Base-by-base conservation (phyloP, 805 yeast genomes). In the Yarrowia divulgata region DNA sequence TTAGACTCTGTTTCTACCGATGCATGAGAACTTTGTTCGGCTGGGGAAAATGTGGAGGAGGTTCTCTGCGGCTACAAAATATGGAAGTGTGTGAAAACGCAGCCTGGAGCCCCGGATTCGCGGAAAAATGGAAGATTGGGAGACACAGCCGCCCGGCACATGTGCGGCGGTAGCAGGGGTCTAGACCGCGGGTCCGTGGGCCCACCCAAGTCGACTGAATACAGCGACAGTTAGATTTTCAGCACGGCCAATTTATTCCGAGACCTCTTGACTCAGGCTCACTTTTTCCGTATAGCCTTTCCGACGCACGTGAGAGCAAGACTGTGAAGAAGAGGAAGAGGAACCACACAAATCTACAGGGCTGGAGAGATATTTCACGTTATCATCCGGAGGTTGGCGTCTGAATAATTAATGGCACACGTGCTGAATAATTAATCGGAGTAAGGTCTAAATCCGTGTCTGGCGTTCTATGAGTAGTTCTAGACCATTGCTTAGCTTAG, bases 251-350 rank as follows among this genome's bases (percentile, higher is more conserved):
- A 40, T 57, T 57, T 57, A 40, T 57, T 57, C 63, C 63, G 63
- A 57, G 48, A 42, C 63, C n/a, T 42, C 48, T 42, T 57, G 63
- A 57, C 63, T 57, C 63, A 57, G 63, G 63, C 63, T 57, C 63
- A 6, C 63, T 57, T 57, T 57, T 57, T 57, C 63, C 63, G 63
- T 40, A 57, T 57, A 57, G 23, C 63, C 63, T 57, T 57, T 57
- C 63, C 63, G 63, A 57, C 12, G 63, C 63, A 57, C 63, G 63
- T 57, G 63, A 57, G 63, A 55, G 62, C 46, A 39, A 18, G 45
- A 19, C n/a, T 40, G 10, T n/a, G 35, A 16, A 29, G n/a, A 35
- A 4, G 29, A 23, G 29, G 29, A 23, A 23, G 29, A 23, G 29
- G 29, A 52, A 52, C 42, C 58, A 19, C 43, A 35, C 58, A 43